Evolutionary conservation across 1,284 basidiomycete genomes (phyloP), one percentile per base, ranked within the genome.

Genomic region (Austroboletus novae-zelandiae): DNA sequence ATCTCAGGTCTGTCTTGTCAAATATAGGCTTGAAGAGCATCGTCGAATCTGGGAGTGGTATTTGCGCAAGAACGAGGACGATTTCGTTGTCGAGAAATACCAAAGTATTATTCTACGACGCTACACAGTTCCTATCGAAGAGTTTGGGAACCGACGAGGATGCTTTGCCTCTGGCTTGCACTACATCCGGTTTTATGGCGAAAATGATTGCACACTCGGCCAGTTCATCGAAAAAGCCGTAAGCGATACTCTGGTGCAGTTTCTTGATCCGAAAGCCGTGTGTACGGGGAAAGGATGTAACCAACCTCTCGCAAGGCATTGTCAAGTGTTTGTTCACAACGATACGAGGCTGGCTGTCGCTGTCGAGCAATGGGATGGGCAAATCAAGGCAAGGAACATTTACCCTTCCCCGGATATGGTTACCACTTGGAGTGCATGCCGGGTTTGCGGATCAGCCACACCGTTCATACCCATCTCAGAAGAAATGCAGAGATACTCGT

Each of bases 21-120:
- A 89, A 64, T 86, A 84, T 73, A 83, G 86, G 51, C 89, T 95
- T 55, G 83, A 86, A 51, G 91, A 94, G 60, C 87, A 92, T 57
- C 79, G 90, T 37, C 84, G 87, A 43, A 81, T 94, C 17, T 98
- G 94, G 92, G 87, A 93, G 62, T 94, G 91, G 86, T 96, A 96
- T 63, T 72, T 91, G 13, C 80, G 86, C 45, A 86, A 90, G 69
- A 89, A 93, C 67, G 67, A 75, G 6, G 90, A 93, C 61, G 87
- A 91, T 58, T 87, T 97, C 58, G 80, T 91, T 39, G 91, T 96
- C 29, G 93, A 95, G 66, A 91, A 94, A 66, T 98, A 96, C 64
- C 96, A 98, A 65, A 84, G 86, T 59, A 88, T 98, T 67, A 83
- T 78, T 58, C 65, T 93, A 9, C 83, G 86, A 73, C 82, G 86